Base-by-base conservation (phyloP, 108 stramenopile species). In the Discostella pseudostelligera region DNA sequence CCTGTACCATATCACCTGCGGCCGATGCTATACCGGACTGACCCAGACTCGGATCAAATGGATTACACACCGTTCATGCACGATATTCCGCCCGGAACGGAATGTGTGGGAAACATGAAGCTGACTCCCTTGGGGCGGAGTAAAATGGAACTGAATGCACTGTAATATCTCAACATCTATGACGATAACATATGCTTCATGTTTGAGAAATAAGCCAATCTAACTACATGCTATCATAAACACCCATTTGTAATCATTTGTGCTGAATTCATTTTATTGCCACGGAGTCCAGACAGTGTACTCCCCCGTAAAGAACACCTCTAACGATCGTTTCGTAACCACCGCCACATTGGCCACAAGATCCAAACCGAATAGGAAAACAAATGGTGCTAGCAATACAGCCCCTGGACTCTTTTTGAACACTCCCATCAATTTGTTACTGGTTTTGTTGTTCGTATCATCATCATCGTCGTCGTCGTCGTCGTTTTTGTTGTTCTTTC, bases 21-120 rank as follows among this genome's bases (percentile, higher is more conserved):
- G 21, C 82, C 87, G 5, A 67, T 47, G 9, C 53, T 77, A 9
- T 89, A 87, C 62, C 86, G 88, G 22, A 59, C 62, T 21, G 67
- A 87, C 45, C 64, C 65, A 1, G 83, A 87, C 24, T 84, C 84
- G 1, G 68, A 78, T 35, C 63, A 69, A 6, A 72, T 93, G 74
- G 67, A 80, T 21, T 69, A 76, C 42, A 85, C 85, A 43, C 88
- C 92, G 0, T 93, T 70, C 59, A 83, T 90, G 44, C 85, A 93
- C 55, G 86, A 90, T 43, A 79, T 90, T 12, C 54, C 77, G 9
- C 32, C 56, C 25, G 85, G 80, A 9, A 81, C 72, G 24, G 75
- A 66, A 39, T 44, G 69, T 63, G 69, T 75, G 19, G 85, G 88
- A 5, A 84, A 89, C 42, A 89, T 89, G 85, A 74, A 72, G 39